Evolutionary conservation across 768 basidiomycete species (phyloP).

Genomic region (Phlegmacium glaucopus): DNA sequence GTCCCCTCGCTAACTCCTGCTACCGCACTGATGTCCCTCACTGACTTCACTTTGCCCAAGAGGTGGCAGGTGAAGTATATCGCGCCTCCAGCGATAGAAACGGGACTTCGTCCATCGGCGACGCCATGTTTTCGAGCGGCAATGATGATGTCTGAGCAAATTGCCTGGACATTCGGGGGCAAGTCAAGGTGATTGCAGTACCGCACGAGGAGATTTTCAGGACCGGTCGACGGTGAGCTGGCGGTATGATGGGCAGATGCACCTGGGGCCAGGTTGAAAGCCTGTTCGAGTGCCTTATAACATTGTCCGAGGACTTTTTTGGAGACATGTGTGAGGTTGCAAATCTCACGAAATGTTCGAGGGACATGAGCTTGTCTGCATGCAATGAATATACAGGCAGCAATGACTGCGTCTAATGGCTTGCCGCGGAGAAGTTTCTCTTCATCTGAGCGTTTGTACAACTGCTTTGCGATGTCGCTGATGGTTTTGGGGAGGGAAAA

Average conservation of each 20-base stretch:
- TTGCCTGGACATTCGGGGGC: conserved; percentile 76
- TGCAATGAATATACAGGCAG: conserved; percentile 97
- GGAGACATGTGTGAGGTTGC: conserved; percentile 87
- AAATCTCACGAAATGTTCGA: conserved; percentile 94
- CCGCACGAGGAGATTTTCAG: conserved; percentile 86
- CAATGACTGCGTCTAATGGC: conserved; percentile 88
- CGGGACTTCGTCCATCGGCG: conserved; percentile 91
- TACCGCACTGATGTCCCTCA: conserved; percentile 84
- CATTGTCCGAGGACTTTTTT: conserved; percentile 96
- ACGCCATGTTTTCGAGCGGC: conserved; percentile 80
- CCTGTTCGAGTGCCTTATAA: conserved; percentile 84
- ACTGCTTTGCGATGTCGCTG: conserved; percentile 93
- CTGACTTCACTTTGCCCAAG: conserved; percentile 68
- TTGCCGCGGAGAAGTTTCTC: conserved; percentile 92
- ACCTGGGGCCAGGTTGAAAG: conserved; percentile 85
- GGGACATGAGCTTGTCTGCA: conserved; percentile 95
- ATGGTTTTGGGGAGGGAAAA: conserved; percentile 93
- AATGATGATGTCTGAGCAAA: conserved; percentile 79
- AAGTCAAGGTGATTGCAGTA: conserved; percentile 93
- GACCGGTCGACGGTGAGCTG: conserved; percentile 55
- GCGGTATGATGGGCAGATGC: conserved; percentile 53
- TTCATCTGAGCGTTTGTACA: conserved; percentile 96
- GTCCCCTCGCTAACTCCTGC: conserved; percentile 96
- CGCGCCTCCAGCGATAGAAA: conserved; percentile 97
- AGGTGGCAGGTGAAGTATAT: conserved; percentile 91